phyloP scores from a whole-genome alignment of 495 filamentous ascomycete genomes.

The Staphylotrichum longicolle region DNA sequence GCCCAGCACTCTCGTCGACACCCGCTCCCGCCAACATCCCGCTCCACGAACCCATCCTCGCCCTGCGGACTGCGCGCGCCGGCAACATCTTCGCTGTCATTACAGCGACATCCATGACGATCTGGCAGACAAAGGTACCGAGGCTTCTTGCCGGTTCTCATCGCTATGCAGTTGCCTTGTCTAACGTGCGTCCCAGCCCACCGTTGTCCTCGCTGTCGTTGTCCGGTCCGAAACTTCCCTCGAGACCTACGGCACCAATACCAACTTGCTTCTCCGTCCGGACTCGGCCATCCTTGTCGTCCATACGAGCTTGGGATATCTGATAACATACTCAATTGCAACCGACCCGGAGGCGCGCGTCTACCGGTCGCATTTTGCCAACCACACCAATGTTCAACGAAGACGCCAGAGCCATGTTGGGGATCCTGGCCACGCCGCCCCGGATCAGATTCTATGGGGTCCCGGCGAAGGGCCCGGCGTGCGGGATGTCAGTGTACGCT shows the following conservation, averaged over 20 bases:
- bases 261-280: conserved; percentile 79
- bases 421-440: conserved; percentile 52
- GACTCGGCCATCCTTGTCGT: conserved; percentile 89
- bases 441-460: conserved; percentile 57
- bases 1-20: conserved; percentile 13
- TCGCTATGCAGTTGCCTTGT: conserved; percentile 2
- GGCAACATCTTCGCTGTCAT: conserved; percentile 89
- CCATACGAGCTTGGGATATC: conserved; percentile 81
- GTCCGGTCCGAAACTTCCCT: conserved; percentile 76
- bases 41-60: conserved; percentile 61
- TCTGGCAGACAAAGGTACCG: conserved; percentile 92
- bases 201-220: conserved; percentile 80
- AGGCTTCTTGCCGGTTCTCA: conserved; percentile 22
- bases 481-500: conserved; percentile 80
- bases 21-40: conserved; percentile 21
- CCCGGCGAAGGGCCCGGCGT: conserved; percentile 76
- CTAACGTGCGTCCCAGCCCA: conserved; percentile 61
- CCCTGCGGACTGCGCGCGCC: conserved; percentile 72
- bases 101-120: conserved; percentile 72
- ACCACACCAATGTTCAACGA: conserved; percentile 61
- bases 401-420: conserved; percentile 70
- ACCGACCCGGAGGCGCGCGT: conserved; percentile 77
- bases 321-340: conserved; percentile 93
- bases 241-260: conserved; percentile 78
- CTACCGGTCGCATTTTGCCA: conserved; percentile 76